Evolutionary conservation across 1,139 yeast species (phyloP).

Genomic region (Sugiyamaella xylanicola): DNA sequence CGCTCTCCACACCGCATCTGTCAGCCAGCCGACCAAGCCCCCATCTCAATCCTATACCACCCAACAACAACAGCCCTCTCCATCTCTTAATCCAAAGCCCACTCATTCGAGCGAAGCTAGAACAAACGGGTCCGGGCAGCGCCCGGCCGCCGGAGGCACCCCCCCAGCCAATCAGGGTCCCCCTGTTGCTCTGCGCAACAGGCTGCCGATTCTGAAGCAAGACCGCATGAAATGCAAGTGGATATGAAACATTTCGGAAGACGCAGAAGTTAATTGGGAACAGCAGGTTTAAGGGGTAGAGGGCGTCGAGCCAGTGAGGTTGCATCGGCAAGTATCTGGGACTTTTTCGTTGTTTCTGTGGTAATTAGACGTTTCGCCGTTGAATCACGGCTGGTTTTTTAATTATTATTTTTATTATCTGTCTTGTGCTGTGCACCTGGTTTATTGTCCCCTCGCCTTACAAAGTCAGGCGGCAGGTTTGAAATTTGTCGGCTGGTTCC

Average conservation of each 20-base stretch:
- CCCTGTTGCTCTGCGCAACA: constrained; percentile 1
- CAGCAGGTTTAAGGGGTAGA: neutral
- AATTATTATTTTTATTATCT: neutral
- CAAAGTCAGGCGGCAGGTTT: neutral
- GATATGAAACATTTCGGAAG: neutral
- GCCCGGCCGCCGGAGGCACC: neutral
- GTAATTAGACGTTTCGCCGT: neutral
- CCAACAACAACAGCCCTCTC: neutral
- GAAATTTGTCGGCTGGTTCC: neutral
- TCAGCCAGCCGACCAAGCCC: too few relatives aligned
- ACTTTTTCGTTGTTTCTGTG: neutral
- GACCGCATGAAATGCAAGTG: constrained; percentile 6
- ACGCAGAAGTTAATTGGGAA: neutral
- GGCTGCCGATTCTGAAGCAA: constrained; percentile 11
- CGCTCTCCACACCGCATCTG: too few relatives aligned
- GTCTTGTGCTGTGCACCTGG: too few relatives aligned
- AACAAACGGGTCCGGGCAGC: neutral
- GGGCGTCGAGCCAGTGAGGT: too few relatives aligned
- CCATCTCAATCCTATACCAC: too few relatives aligned
- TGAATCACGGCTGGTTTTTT: neutral
- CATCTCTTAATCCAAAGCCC: neutral
- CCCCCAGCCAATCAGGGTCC: neutral
- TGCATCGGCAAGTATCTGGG: too few relatives aligned
- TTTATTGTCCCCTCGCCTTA: too few relatives aligned
- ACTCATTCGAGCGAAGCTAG: neutral